A percentile compares a stretch with the other conserved stretches of the same genome.
phyloP scores from a whole-genome alignment of 2,329 filamentous ascomycete genomes.

The Grosmannia clavigera region DNA sequence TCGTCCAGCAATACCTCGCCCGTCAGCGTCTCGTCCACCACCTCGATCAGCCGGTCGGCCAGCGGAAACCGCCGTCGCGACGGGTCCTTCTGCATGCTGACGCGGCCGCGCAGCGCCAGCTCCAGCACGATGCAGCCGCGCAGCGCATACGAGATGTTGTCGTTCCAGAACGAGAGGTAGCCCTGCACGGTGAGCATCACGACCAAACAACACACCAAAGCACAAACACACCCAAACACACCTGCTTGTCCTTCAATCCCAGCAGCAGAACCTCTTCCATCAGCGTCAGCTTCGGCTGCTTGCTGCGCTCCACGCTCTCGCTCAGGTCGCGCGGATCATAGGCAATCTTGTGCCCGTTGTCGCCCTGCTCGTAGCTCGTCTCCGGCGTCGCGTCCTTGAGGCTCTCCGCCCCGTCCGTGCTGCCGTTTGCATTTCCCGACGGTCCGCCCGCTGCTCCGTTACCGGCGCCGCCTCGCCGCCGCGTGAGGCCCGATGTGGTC shows the following conservation, averaged over 20 bases:
- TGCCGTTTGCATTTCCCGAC: slow-evolving; percentile 43
- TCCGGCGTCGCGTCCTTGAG: slow-evolving; percentile 47
- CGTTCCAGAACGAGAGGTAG: slow-evolving; percentile 99
- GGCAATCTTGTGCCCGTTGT: slow-evolving; percentile 97
- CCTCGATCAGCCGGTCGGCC: slow-evolving; percentile 88
- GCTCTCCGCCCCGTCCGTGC: slow-evolving; percentile 46
- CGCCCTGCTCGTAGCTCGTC: slow-evolving; percentile 82
- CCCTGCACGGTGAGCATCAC: slow-evolving; percentile 45
- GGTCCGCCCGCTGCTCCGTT: slow-evolving; percentile 25
- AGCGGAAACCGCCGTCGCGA: slow-evolving; percentile 84
- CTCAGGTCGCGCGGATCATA: slow-evolving; percentile 95
- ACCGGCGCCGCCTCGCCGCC: slow-evolving; percentile 57
- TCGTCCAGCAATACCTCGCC: slow-evolving; percentile 96
- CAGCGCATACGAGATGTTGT: slow-evolving; percentile 97
- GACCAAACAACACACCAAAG: no score
- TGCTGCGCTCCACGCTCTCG: slow-evolving; percentile 90
- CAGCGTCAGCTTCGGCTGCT: slow-evolving; percentile 94
- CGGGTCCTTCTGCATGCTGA: slow-evolving; percentile 97
- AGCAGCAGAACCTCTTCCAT: slow-evolving; percentile 97
- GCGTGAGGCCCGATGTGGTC: slow-evolving; percentile 35
- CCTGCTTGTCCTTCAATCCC: slow-evolving; percentile 97
- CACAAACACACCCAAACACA: slow-evolving; percentile 24
- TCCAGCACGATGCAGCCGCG: slow-evolving; percentile 98
- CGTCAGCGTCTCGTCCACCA: slow-evolving; percentile 90
- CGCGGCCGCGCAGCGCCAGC: slow-evolving; percentile 84